Evolutionary conservation across 345 rosid species (phyloP).

Genomic region (Populus simonii): DNA sequence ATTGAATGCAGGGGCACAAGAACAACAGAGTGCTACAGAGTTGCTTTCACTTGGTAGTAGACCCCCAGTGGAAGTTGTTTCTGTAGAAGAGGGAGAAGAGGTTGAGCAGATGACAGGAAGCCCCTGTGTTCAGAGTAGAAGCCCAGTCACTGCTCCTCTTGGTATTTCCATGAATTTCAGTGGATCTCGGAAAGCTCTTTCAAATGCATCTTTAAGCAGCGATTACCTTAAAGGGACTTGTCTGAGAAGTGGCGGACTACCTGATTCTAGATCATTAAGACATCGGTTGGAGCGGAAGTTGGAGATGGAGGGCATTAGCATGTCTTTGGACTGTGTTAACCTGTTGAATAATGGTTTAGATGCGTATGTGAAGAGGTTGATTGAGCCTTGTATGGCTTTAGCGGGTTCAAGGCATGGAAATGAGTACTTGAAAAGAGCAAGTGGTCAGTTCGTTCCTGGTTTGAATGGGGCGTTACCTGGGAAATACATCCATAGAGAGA

Average conservation of each 20-base stretch:
- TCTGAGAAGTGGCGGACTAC: conserved; percentile 9
- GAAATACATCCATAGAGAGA: conserved; percentile 16
- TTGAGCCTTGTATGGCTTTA: conserved; percentile 19
- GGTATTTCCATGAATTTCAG: conserved; percentile 10
- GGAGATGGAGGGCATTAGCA: conserved; percentile 12
- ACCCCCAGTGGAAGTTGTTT: conserved; percentile 11
- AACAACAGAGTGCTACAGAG: conserved; percentile 25
- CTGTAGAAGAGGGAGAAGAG: conserved; percentile 24
- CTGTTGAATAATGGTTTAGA: conserved; percentile 19
- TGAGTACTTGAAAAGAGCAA: conserved; percentile 16
- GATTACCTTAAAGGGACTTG: conserved; percentile 10
- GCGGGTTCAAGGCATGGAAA: conserved; percentile 14
- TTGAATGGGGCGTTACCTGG: conserved; percentile 19
- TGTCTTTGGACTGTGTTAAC: conserved; percentile 17
- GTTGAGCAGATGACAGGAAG: conserved; percentile 26
- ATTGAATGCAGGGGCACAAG: conserved; percentile 12
- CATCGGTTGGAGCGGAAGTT: conserved; percentile 17
- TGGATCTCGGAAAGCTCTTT: conserved; percentile 11
- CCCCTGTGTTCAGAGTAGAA: conserved; percentile 19
- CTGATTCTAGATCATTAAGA: conserved; percentile 18
- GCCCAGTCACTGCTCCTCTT: conserved; percentile 28
- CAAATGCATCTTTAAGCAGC: not conserved
- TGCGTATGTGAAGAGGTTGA: conserved; percentile 20
- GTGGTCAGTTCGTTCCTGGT: conserved; percentile 3
- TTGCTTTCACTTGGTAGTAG: conserved; percentile 25